Base-by-base conservation (phyloP, 2,329 filamentous ascomycete species). In the Aspergillus jensenii region DNA sequence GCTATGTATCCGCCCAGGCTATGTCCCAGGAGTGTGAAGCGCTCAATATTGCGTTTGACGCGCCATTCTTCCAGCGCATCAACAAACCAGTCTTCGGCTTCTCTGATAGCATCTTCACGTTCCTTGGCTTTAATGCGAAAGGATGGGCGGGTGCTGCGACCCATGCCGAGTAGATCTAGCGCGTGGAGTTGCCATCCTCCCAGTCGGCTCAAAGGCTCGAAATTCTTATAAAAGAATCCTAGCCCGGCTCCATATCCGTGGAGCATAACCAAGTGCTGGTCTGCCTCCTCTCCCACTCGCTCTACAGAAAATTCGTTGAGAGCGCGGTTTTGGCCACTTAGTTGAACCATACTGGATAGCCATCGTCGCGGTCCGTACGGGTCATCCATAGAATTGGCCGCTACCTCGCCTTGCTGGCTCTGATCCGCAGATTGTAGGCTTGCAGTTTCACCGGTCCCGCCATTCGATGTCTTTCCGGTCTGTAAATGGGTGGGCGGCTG, bases 191-290 rank as follows among this genome's bases (percentile, higher is more conserved):
- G 93, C 87, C 95, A 96, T 27, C 93, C 92, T 27, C 83, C 81
- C 1, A 87, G 78, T 17, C 93, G 87, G 46, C 89, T 93, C 35
- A 99, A 78, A 6, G 88, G 87, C 74, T 99, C 95, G 60, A 96
- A 96, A 73, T 99, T 99, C 78, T 95, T 93, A 82, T 97, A 99
- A 81, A 96, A 99, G 77, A 99, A 98, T 21, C 93, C 95, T 0
- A 99, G 82, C 0, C 95, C 95, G 2, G 95, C 95, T 47, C 95
- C 95, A 74, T 99, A 99, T 60, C 95, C 95, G 72, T 99, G 95
- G 4, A 99, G 80, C 86, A 99, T 96, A 45, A 99, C 93, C 15
- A 99, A 81, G 44, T 91, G 95, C 69, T 98, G 88, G 47, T 96
- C 88, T 0, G 86, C 84, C 4, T 87, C 76, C 71, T 97, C 93